Percentiles rank a stretch among this genome's conserved stretches.
Conservation (phyloP, 108 stramenopile genomes). For the Skeletonema potamos region DNA sequence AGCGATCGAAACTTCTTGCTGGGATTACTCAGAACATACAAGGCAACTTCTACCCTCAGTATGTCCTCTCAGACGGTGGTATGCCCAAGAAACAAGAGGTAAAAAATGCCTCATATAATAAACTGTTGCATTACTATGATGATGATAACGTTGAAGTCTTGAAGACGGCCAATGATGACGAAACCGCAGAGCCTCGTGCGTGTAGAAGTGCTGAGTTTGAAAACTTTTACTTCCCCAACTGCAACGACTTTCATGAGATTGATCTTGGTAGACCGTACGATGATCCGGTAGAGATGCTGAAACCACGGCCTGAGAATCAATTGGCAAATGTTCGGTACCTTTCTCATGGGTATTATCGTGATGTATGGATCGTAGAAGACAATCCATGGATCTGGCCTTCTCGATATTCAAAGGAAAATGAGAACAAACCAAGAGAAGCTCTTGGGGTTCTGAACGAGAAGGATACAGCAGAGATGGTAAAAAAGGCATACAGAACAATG, state of each 20-base stretch:
- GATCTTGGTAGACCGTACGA: constrained; percentile 50
- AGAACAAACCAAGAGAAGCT: neutral
- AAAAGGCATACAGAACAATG: constrained; percentile 28
- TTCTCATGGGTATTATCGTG: constrained; percentile 66
- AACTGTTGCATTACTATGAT: constrained; percentile 12
- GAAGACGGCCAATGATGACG: constrained; percentile 2
- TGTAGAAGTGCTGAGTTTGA: constrained; percentile 26
- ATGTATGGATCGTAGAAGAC: constrained; percentile 62
- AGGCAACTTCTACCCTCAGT: neutral
- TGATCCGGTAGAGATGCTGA: constrained; percentile 2
- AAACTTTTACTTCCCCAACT: constrained; percentile 51
- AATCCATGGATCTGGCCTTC: constrained; percentile 23
- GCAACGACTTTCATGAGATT: constrained; percentile 66
- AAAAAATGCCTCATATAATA: neutral
- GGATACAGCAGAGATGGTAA: constrained; percentile 15
- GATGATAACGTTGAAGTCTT: constrained; percentile 15
- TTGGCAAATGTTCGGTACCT: constrained; percentile 44
- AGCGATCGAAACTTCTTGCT: neutral
- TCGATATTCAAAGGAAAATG: constrained; percentile 15
- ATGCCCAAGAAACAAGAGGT: constrained; percentile 4
- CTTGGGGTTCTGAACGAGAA: constrained; percentile 22
- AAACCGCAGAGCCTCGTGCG: constrained; percentile 9
- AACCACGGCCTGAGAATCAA: constrained; percentile 30
- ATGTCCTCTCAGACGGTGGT: constrained; percentile 2
- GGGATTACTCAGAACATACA: neutral